Evolutionary conservation across 2,329 filamentous ascomycete species (phyloP), one percentile per base, ranked within the genome.

Genomic region (Alternaria postmessia): DNA sequence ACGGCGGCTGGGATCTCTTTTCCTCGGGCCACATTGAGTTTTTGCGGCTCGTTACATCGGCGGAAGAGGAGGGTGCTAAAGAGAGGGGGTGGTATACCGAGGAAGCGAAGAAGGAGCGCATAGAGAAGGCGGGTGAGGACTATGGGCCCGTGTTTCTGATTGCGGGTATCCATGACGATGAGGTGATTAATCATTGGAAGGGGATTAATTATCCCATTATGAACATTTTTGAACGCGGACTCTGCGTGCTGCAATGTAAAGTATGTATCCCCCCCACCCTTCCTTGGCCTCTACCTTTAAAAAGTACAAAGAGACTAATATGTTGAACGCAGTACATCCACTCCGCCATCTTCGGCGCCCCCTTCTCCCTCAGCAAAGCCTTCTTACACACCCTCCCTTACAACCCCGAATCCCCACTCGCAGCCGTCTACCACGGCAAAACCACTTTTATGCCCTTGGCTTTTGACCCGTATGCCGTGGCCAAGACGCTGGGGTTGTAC

Each of bases 181-280:
- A 91, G 65, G 93, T 96, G 61, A 96, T 99, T 79, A 99, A 99
- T 80, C 84, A 90, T 72, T 96, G 93, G 91, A 98, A 98, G 81
- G 94, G 95, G 36, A 86, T 97, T 71, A 99, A 99, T 81, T 99
- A 97, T 76, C 95, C 95, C 26, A 98, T 99, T 81, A 99, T 99
- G 95, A 99, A 98, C 82, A 94, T 97, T 58, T 97, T 94, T 73
- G 95, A 99, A 83, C 90, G 95, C 42, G 94, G 94, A 2, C 88
- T 99, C 22, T 99, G 95, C 77, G 94, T 98, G 30, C 83, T 98
- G 64, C 95, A 99, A 75, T 99, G 95, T 84, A 91, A 91, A 79
- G 92, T 94, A 83, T 72, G 87, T 52, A 30, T 14, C 30, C n/a
- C 32, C 26, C 30, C 18, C 18, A 20, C 18, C 30, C 0, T 6